Evolutionary conservation across 2,329 filamentous ascomycete species (phyloP), one percentile per base, ranked within the genome.

Genomic region (Ceratocystis huliohia): DNA sequence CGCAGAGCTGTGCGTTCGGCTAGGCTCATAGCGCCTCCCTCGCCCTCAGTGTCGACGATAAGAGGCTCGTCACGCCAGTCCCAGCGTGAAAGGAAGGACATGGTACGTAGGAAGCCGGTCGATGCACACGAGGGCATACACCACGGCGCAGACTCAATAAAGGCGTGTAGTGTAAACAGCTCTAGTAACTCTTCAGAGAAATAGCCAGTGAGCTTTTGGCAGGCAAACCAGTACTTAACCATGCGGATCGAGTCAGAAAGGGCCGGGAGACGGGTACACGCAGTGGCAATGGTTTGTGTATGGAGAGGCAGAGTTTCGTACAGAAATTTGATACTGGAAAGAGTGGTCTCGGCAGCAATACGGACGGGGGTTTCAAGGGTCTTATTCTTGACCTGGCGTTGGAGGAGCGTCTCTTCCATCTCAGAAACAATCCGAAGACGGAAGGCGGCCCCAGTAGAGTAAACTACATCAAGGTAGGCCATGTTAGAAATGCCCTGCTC

Each of bases 391-490:
- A 91, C 79, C 68, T 86, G 84, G n/a, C 87, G 85, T 70, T 94
- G 87, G 3, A 97, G 81, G 0, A 97, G 80, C 0, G 82, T 84
- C 70, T 91, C 85, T 73, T 97, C 94, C 61, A 92, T 83, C 68
- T 97, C 94, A 74, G 92, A 89, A 72, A 95, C 87, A 68, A 97
- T 90, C 59, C 93, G 86, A 37, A 97, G 77, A 4, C 93, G 88
- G 76, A 97, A 97, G 0, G 84, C 80, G 25, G 87, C 82, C 0
- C 88, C 88, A 2, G 80, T 82, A 3, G 86, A 80, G 73, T 93
- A 91, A 3, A 86, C 78, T 33, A 97, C 81, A 72, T 97, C 93
- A 7, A 99, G 79, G 75, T 88, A 96, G 0, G 86, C 86, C 68
- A 88, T 81, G 73, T 96, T 96, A 66, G 88, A 82, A 1, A 87